Evolutionary conservation across 352 stramenopile genomes (phyloP), one percentile per base, ranked within the genome.

Genomic region (Sclerospora graminicola): DNA sequence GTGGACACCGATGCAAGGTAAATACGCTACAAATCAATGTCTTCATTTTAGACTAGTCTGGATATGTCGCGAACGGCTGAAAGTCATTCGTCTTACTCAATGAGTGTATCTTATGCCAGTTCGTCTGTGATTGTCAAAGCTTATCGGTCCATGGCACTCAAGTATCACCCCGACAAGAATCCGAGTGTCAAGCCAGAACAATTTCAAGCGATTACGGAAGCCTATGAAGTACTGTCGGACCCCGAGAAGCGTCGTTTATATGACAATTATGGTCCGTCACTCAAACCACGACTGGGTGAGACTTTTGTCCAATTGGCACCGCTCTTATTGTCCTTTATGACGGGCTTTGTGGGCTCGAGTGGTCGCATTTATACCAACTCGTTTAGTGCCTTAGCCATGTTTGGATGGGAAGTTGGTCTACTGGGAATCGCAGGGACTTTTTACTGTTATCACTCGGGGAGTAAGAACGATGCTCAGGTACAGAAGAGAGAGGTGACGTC

Each of bases 151-250:
- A 69, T 97, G 43, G 87, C 82, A 47, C 72, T 97, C 23, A 84
- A 96, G 63, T 84, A 95, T n/a, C 93, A 98, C 46, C 95, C 95
- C 2, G 95, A 98, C 66, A 98, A 98, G 68, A 98, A 98, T 61
- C 86, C 79, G 9, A 79, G 77, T 30, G 84, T 80, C 1, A 66
- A 84, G 31, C 77, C 82, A 0, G 77, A 96, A 53, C 71, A 95
- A 41, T 98, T 98, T 59, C 76, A 88, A 48, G 57, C 68, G 2
- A 82, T 88, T 31, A 81, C 62, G 7, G 59, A 85, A 59, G 79
- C 79, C 4, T 90, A 90, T 41, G 62, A 86, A 36, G 69, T 90
- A 40, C 60, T 90, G 5, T 80, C 75, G 21, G 69, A 87, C 41
- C 68, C 66, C n/a, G 69, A 85, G 31, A 84, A 82, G 57, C 70